Evolutionary conservation across 495 filamentous ascomycete genomes (phyloP), one percentile per base, ranked within the genome.

Genomic region (Xylaria sp.): DNA sequence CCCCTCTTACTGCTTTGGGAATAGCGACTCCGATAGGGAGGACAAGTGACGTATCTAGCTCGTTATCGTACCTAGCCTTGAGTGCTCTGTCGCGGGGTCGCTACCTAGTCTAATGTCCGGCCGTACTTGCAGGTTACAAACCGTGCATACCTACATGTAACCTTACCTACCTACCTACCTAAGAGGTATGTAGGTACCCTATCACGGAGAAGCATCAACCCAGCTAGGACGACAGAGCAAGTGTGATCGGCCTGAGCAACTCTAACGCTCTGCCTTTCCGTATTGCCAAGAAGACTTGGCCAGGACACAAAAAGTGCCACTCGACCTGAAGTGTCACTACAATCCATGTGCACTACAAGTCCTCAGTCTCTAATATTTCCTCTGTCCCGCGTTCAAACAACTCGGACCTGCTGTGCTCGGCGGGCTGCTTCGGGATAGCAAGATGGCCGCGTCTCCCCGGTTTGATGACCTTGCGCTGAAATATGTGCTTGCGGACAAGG

Each of bases 401-500:
- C 44, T 3, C 19, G 9, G 17, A 24, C 43, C 33, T 31, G 14
- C 8, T 48, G 12, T 11, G 9, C 1, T 26, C 33, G 44, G 67
- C 6, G 41, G 11, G 15, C 61, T 53, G 43, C 50, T 58, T 37
- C 61, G 19, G 59, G 61, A 33, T 69, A 55, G 7, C 35, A 46
- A 59, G 66, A 84, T 84, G 83, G 81, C 81, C 33, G 59, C 50
- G 12, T 15, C 41, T 43, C 41, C 72, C 50, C 81, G 74, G 70
- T 86, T 84, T 70, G 82, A 82, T 62, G 80, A 84, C 58, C 82
- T 80, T 74, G 84, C 84, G 44, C 74, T 85, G 66, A 75, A 84
- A 68, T 86, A 84, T 75, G 84, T 86, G 66, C 83, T 86, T 69
- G 72, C 81, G 5, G 84, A 86, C 55, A n/a, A 40, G 17, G 61